phyloP scores from a whole-genome alignment of 2,329 filamentous ascomycete genomes.

The Verticillium longisporum region DNA sequence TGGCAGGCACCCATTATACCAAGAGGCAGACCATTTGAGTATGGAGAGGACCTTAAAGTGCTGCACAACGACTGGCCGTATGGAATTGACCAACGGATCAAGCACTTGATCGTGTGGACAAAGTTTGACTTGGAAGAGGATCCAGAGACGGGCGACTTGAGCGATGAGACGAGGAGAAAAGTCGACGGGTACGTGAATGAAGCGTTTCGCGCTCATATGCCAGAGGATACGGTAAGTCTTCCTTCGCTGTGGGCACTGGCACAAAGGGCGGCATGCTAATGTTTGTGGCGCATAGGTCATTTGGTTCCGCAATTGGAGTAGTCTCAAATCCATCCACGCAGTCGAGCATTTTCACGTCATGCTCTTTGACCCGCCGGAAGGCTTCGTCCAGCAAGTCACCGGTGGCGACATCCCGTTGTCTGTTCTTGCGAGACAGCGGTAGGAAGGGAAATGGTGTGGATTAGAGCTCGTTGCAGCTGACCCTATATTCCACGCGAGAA shows the following conservation, averaged over 20 bases:
- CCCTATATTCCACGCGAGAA: conserved; percentile 51
- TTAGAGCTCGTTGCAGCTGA: background rate
- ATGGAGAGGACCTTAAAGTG: conserved; percentile 57
- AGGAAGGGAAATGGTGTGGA: background rate
- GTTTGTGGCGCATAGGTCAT: conserved; percentile 22
- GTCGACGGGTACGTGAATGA: conserved; percentile 65
- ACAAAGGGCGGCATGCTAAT: background rate
- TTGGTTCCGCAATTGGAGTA: conserved; percentile 88
- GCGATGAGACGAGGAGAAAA: conserved; percentile 49
- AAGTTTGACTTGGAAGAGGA: conserved; percentile 78
- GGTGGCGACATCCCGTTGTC: conserved; percentile 64
- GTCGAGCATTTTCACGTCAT: conserved; percentile 96
- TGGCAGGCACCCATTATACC: conserved; percentile 51
- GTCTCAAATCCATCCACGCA: conserved; percentile 75
- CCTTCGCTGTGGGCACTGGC: conserved; percentile 1
- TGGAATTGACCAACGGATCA: conserved; percentile 68
- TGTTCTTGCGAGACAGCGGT: conserved; percentile 24
- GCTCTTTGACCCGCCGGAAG: conserved; percentile 68
- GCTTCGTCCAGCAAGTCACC: conserved; percentile 65
- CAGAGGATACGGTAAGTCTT: conserved; percentile 43
- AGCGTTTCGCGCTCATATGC: conserved; percentile 54
- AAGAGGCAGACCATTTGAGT: conserved; percentile 10
- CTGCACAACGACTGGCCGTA: conserved; percentile 94
- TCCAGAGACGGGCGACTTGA: conserved; percentile 57
- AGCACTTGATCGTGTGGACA: conserved; percentile 88